A percentile compares a stretch with the other conserved stretches of the same genome.
Conservation (phyloP, 495 filamentous ascomycete genomes). For the Evernia prunastri region DNA sequence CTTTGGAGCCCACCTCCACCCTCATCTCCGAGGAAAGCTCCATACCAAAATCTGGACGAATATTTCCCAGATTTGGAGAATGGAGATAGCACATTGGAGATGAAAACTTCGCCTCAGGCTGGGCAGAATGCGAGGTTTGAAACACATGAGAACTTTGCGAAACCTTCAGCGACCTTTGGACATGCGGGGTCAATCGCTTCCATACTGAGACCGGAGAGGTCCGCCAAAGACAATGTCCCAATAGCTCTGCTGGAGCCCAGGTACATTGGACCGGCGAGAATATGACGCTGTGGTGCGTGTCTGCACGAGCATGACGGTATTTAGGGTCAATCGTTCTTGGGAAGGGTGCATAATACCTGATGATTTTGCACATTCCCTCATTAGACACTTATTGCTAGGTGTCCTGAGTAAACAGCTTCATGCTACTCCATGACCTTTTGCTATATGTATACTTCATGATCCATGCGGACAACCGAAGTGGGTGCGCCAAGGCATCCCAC, state of each 20-base stretch:
- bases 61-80: background rate
- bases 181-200: background rate
- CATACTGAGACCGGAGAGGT: background rate
- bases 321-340: background rate
- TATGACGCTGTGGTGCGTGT: background rate
- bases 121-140: background rate
- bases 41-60: background rate
- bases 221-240: background rate
- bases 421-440: too few species aligned
- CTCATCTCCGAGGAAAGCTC: background rate
- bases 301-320: background rate
- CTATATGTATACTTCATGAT: too few species aligned
- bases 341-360: background rate
- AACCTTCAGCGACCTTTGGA: background rate
- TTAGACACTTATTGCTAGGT: background rate
- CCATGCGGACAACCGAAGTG: too few species aligned
- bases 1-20: background rate
- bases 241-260: background rate
- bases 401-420: background rate
- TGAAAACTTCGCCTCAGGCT: background rate
- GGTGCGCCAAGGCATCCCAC: too few species aligned
- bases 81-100: background rate
- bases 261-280: background rate
- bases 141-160: background rate
- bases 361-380: background rate